Conservation (phyloP, 371 early-diverging fungal genomes). For the Sporodiniella umbellata region DNA sequence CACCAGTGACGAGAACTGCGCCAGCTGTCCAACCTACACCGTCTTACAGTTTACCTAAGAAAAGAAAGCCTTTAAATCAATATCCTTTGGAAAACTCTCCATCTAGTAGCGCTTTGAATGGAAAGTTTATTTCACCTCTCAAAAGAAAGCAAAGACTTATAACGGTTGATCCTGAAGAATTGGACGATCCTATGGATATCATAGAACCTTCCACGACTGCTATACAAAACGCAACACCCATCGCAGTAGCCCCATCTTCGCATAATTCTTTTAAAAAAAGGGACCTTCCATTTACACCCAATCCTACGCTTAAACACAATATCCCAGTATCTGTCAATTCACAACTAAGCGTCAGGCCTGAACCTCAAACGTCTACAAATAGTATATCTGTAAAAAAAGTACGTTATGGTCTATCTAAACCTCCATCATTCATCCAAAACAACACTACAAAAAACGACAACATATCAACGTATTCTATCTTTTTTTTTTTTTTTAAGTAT, state of each 20-base stretch:
- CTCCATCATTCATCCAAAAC: neutral
- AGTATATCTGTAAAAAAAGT: neutral
- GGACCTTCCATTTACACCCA: neutral
- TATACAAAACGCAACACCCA: neutral
- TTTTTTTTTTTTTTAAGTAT: neutral
- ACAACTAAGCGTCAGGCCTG: too few relatives aligned
- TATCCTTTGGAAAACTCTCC: too few relatives aligned
- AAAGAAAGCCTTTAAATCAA: neutral
- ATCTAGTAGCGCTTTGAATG: neutral
- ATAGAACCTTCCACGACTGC: neutral
- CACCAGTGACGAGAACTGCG: neutral
- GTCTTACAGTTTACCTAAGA: too few relatives aligned
- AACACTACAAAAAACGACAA: neutral
- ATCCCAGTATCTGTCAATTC: too few relatives aligned
- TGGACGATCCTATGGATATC: neutral
- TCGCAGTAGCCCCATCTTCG: too few relatives aligned
- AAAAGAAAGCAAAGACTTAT: conserved; percentile 5
- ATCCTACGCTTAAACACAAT: too few relatives aligned
- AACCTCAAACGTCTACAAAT: too few relatives aligned
- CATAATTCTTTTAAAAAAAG: too few relatives aligned
- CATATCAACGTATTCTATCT: neutral
- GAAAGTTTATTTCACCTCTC: neutral
- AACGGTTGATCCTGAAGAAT: conserved; percentile 2
- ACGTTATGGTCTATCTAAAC: neutral
- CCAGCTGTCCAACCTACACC: neutral